Base-by-base conservation (phyloP, 2,329 filamentous ascomycete species). In the Aspergillus brasiliensis region DNA sequence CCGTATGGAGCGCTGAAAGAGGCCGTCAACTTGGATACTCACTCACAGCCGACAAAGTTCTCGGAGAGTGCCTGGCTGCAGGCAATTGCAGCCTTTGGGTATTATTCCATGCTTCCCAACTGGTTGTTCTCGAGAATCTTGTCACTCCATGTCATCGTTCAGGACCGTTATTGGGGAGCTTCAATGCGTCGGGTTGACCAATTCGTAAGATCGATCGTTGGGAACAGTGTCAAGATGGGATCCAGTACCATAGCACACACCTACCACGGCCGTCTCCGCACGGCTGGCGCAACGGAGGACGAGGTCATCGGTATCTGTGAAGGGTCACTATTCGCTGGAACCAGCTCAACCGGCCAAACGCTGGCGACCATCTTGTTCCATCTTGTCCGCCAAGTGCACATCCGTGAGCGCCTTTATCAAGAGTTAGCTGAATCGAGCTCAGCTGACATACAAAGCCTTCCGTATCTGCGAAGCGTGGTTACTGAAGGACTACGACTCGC, bases 311-410 rank as follows among this genome's bases (percentile, higher is more conserved):
- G 34, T n/a, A 48, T 51, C 13, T 51, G 56, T 48, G 49, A 44
- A 21, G 56, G 46, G 15, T 48, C 46, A n/a, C 38, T 57, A 21
- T 57, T 57, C 2, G 56, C 56, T 4, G 56, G 47, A 15, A 48
- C 56, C 5, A 48, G 49, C 25, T 57, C 56, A 11, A 57, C 56
- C 2, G 46, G 46, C n/a, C 31, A 51, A 15, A 57, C 37, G 2
- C 56, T 57, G 15, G 28, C 56, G 7, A 57, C 47, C 5, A 52
- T 57, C 25, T 40, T 57, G 15, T 57, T 57, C 47, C 56, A 57
- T 6, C 56, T 57, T n/a, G 46, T 51, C 15, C 56, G 47, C n/a
- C 31, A 28, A 3, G 7, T 23, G 6, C 25, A 7, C 2, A 8
- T 54, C 23, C 51, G n/a, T 11, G 3, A 42, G 5, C 21, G 51